Evolutionary conservation across 345 rosid species (phyloP).

Genomic region (Dimocarpus longan): DNA sequence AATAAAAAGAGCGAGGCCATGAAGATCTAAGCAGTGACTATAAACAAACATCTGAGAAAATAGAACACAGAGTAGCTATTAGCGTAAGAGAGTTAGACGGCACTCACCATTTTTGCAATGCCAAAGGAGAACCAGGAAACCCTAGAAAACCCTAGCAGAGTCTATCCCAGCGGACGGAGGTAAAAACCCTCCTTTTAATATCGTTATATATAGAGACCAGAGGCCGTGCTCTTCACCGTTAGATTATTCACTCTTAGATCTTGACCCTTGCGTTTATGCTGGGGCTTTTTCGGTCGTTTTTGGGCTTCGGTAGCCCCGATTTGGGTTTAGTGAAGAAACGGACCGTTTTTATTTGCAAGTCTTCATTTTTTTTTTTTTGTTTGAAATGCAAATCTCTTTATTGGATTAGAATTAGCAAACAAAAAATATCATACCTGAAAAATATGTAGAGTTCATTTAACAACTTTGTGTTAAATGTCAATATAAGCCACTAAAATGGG

Average conservation of each 20-base stretch:
- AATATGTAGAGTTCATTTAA: too few species aligned
- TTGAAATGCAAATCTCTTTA: too few species aligned
- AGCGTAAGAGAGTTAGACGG: not conserved
- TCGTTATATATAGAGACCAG: not conserved
- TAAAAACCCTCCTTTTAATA: not conserved
- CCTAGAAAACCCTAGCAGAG: slow-evolving; percentile 19
- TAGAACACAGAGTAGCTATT: not conserved
- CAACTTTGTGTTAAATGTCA: not conserved
- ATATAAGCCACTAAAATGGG: not conserved
- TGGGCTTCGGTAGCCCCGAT: not conserved
- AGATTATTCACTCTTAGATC: slow-evolving; percentile 1
- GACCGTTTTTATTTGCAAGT: not conserved
- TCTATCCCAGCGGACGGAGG: not conserved
- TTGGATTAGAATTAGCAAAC: too few species aligned
- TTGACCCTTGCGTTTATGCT: not conserved
- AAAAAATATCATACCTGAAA: too few species aligned
- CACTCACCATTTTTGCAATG: slow-evolving; percentile 9
- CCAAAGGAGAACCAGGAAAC: not conserved
- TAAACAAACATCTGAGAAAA: not conserved
- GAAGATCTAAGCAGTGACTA: not conserved
- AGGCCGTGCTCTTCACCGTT: not conserved
- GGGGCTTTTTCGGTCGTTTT: not conserved
- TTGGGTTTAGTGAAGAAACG: not conserved
- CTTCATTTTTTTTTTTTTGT: too few species aligned
- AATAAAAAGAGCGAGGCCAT: not conserved